These are phyloP conservation scores for Aspergillus floridensis DNA, from an alignment of 2,329 filamentous ascomycete genomes.

Conservation along the genomic window DNA sequence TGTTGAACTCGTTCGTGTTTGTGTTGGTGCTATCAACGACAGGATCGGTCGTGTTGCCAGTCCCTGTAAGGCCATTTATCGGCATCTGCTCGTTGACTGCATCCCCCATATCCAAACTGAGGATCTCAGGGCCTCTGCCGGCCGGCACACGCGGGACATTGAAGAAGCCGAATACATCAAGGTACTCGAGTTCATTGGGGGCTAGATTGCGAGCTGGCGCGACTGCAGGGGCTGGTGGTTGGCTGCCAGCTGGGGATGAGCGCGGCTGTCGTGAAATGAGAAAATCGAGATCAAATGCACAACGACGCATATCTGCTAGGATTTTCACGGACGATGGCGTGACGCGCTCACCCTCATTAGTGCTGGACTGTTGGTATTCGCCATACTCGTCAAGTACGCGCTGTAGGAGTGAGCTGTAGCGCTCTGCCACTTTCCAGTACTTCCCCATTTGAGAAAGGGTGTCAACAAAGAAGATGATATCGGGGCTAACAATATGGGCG, in stretches of 20 bases:
- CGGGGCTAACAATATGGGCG: constrained; percentile 75
- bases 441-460: constrained; percentile 75
- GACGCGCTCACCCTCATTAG: constrained; percentile 64
- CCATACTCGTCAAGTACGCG: constrained; percentile 82
- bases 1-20: constrained; percentile 42
- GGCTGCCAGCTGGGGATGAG: constrained; percentile 36
- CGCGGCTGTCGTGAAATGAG: constrained; percentile 78
- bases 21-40: constrained; percentile 22
- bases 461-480: constrained; percentile 78
- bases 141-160: constrained; percentile 74
- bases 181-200: constrained; percentile 80
- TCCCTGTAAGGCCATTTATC: constrained; percentile 34
- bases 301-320: constrained; percentile 84
- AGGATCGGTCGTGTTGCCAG: constrained; percentile 10
- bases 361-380: constrained; percentile 65
- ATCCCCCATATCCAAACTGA: constrained; percentile 25
- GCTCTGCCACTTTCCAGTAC: constrained; percentile 80
- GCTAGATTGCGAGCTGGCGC: constrained; percentile 62
- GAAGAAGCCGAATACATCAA: constrained; percentile 94
- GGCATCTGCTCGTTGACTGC: constrained; percentile 36
- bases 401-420: constrained; percentile 76
- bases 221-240: constrained; percentile 22
- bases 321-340: constrained; percentile 84
- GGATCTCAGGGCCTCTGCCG: constrained; percentile 28
- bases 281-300: constrained; percentile 85